Evolutionary conservation across 352 stramenopile species (phyloP).

Genomic region (Blastocystis sp.): DNA sequence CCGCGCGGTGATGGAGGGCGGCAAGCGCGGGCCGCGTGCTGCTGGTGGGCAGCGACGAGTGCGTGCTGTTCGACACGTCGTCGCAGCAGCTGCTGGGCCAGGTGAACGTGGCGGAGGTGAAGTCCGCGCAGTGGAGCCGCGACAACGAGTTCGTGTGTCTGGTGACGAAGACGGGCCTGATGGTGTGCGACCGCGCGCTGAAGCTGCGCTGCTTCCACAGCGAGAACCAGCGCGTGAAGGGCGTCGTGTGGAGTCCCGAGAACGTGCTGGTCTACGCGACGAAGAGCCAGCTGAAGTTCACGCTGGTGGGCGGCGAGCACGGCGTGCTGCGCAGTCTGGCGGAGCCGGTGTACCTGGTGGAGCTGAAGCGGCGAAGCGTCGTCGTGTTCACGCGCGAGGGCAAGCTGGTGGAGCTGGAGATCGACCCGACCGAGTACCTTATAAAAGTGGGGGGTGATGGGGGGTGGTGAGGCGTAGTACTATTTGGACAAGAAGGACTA

Average conservation of each 20-base stretch:
- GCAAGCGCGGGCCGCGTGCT: slow-evolving; percentile 89
- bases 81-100: slow-evolving; percentile 89
- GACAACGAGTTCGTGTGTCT: slow-evolving; percentile 91
- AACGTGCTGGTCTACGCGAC: slow-evolving; percentile 97
- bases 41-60: slow-evolving; percentile 90
- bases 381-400: slow-evolving; percentile 89
- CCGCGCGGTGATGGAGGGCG: slow-evolving; percentile 85
- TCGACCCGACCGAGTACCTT: slow-evolving; percentile 95
- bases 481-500: slow-evolving; percentile 88
- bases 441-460: slow-evolving; percentile 82
- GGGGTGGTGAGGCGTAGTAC: slow-evolving; percentile 18
- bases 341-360: slow-evolving; percentile 91
- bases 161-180: slow-evolving; percentile 86
- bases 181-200: not conserved
- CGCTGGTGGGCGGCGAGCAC: slow-evolving; percentile 83
- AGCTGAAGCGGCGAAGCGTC: slow-evolving; percentile 87
- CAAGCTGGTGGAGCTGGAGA: slow-evolving; percentile 89
- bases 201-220: slow-evolving; percentile 76
- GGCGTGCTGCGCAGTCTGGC: slow-evolving; percentile 96
- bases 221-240: slow-evolving; percentile 93
- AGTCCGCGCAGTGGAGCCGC: slow-evolving; percentile 93
- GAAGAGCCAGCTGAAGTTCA: slow-evolving; percentile 88
- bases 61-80: slow-evolving; percentile 96
- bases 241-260: slow-evolving; percentile 84
- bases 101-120: slow-evolving; percentile 90